phyloP scores from a whole-genome alignment of 192 early-diverging fungal species.

The Coemansia sp. region DNA sequence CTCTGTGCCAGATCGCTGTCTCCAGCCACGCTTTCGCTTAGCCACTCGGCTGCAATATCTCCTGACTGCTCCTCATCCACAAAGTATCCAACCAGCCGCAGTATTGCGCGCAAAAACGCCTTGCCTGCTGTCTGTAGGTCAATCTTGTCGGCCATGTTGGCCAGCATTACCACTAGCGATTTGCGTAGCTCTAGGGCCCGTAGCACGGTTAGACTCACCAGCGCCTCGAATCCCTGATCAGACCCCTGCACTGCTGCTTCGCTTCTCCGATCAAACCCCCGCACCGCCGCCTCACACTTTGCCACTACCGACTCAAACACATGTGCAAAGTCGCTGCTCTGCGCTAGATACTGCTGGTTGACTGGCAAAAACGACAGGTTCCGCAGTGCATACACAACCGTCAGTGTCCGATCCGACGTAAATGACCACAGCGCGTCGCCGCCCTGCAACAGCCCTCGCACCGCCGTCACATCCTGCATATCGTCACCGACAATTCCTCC shows the following conservation, averaged over 20 bases:
- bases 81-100: slow-evolving; percentile 43
- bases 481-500: slow-evolving; percentile 42
- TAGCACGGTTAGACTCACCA: slow-evolving; percentile 20
- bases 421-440: slow-evolving; percentile 46
- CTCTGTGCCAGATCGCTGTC: slow-evolving; percentile 6
- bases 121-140: slow-evolving; percentile 13
- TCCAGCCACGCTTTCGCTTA: slow-evolving; percentile 16
- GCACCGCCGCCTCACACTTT: slow-evolving; percentile 21
- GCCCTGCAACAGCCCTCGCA: slow-evolving; percentile 39
- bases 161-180: slow-evolving; percentile 34
- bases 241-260: neutral
- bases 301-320: slow-evolving; percentile 17
- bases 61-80: slow-evolving; percentile 38
- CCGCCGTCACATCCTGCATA: slow-evolving; percentile 39
- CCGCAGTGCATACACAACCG: slow-evolving; percentile 36
- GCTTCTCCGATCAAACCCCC: slow-evolving; percentile 1
- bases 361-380: slow-evolving; percentile 47
- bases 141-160: slow-evolving; percentile 34
- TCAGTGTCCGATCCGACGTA: slow-evolving; percentile 50
- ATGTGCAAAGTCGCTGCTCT: slow-evolving; percentile 36
- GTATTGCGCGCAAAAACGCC: slow-evolving; percentile 18
- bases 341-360: slow-evolving; percentile 44
- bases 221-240: neutral
- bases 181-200: slow-evolving; percentile 49
- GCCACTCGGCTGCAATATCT: slow-evolving; percentile 24